Conservation (phyloP, 1,284 basidiomycete genomes). For the Grifola frondosa region DNA sequence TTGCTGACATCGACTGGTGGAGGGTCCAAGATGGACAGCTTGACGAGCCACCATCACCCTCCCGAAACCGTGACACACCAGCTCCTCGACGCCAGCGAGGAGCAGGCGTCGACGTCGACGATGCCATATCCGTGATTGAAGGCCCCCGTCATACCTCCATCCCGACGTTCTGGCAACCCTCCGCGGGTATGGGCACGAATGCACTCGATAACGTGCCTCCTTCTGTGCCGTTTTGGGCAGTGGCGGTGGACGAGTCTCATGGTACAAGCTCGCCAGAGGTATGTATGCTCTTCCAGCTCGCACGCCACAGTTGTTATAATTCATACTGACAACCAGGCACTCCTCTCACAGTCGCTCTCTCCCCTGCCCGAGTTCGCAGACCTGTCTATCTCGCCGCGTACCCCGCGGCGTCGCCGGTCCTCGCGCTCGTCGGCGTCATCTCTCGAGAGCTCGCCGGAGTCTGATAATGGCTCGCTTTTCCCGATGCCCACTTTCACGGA, state of each 20-base stretch:
- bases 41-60: no score
- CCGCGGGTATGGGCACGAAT: conserved; percentile 8
- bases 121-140: conserved; percentile 15
- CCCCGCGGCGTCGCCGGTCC: conserved; percentile 42
- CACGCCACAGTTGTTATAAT: conserved; percentile 11
- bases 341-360: conserved; percentile 23
- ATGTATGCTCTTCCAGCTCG: conserved; percentile 13
- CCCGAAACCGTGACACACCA: no score
- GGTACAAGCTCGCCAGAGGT: conserved; percentile 22
- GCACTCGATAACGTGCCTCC: conserved; percentile 12
- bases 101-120: conserved; percentile 12
- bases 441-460: conserved; percentile 56
- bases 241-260: conserved; percentile 17
- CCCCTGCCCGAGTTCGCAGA: conserved; percentile 47
- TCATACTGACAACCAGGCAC: conserved; percentile 17
- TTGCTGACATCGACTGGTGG: conserved; percentile 86
- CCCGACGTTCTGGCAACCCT: conserved; percentile 12
- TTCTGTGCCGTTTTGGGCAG: conserved; percentile 19
- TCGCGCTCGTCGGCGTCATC: conserved; percentile 53
- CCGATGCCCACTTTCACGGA: conserved; percentile 34
- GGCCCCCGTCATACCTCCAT: no score
- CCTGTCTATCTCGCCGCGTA: conserved; percentile 52
- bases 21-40: conserved; percentile 68
- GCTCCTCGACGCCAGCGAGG: conserved; percentile 8
- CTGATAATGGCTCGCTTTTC: conserved; percentile 42